These are phyloP conservation scores for Silene coronaria DNA, from an alignment of 179 eudicot genomes.

Conservation along the genomic window DNA sequence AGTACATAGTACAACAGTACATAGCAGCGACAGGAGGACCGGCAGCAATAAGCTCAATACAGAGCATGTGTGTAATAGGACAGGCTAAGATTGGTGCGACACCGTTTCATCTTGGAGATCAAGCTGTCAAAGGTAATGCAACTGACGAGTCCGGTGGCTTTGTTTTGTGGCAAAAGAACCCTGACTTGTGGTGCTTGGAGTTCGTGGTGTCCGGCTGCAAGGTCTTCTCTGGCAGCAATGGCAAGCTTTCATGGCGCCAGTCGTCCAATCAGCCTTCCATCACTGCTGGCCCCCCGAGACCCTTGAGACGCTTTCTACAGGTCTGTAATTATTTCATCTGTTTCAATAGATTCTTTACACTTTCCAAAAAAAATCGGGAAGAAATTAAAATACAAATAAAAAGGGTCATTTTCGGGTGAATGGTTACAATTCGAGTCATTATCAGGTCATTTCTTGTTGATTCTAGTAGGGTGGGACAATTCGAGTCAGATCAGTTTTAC, in stretches of 20 bases:
- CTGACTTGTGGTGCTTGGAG: conserved; percentile 75
- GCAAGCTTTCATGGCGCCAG: conserved; percentile 77
- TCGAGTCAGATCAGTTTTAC: neutral
- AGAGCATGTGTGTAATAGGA: conserved; percentile 83
- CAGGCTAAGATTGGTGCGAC: conserved; percentile 69
- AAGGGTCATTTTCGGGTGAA: no score
- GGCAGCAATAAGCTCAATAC: conserved; percentile 50
- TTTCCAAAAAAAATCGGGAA: neutral
- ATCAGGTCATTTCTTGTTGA: neutral
- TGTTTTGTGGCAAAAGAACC: conserved; percentile 83
- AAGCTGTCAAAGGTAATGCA: conserved; percentile 45
- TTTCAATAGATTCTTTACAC: neutral
- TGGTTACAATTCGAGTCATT: neutral
- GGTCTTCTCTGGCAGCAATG: conserved; percentile 84
- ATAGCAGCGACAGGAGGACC: conserved; percentile 92
- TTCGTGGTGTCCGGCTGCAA: conserved; percentile 81
- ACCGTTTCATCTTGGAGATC: conserved; percentile 69
- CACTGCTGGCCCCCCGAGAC: conserved; percentile 62
- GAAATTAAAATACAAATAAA: no score
- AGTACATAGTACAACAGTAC: conserved; percentile 81
- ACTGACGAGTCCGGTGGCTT: conserved; percentile 77
- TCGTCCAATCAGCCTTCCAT: conserved; percentile 63
- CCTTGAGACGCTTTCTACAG: conserved; percentile 80
- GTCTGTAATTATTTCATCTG: conserved; percentile 21
- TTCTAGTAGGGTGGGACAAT: neutral